Conservation (phyloP, 1,139 yeast species). For the Candida smagusa region DNA sequence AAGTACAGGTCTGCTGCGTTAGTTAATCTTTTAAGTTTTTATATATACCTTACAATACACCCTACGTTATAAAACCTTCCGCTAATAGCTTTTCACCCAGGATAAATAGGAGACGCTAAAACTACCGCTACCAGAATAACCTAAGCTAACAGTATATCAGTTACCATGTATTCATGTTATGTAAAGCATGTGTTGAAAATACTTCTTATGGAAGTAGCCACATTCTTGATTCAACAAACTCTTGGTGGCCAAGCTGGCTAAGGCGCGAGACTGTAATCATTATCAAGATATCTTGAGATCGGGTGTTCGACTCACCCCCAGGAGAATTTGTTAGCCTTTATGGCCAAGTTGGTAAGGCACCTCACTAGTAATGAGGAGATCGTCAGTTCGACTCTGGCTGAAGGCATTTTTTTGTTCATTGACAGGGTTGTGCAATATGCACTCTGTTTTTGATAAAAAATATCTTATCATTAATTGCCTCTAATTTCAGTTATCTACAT, state of each 20-base stretch:
- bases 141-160: too few species aligned
- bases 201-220: too few species aligned
- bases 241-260: slow-evolving; percentile 79
- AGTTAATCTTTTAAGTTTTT: too few species aligned
- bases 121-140: too few species aligned
- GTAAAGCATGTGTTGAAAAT: too few species aligned
- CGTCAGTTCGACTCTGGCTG: slow-evolving; percentile 85
- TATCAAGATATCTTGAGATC: slow-evolving; percentile 65
- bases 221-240: slow-evolving; percentile 21
- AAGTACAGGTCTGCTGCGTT: too few species aligned
- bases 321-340: slow-evolving; percentile 49
- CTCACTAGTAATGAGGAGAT: slow-evolving; percentile 90
- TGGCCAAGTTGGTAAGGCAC: slow-evolving; percentile 89
- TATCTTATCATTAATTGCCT: too few species aligned
- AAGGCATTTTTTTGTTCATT: slow-evolving; percentile 44
- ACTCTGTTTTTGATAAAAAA: background rate
- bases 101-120: too few species aligned
- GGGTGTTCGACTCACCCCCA: slow-evolving; percentile 86
- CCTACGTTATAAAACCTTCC: too few species aligned
- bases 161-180: too few species aligned
- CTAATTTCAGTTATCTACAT: slow-evolving; percentile 10
- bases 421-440: background rate
- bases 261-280: slow-evolving; percentile 78
- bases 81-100: too few species aligned
- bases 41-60: too few species aligned